Evolutionary conservation across 139 green algal species (phyloP), one percentile per base, ranked within the genome.

Genomic region (Eudorina sp.): DNA sequence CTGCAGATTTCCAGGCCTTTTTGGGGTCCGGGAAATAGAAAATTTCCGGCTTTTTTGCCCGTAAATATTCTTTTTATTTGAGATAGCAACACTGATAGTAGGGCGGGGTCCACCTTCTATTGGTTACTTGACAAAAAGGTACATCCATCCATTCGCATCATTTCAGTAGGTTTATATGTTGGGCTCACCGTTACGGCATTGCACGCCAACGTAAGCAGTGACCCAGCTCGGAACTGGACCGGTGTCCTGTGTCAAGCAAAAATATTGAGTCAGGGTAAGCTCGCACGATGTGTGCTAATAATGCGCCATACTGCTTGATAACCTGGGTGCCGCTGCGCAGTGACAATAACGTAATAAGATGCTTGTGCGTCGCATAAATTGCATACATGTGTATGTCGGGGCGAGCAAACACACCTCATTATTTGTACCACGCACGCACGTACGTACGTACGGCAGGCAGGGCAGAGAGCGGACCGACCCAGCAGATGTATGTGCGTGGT

Each of bases 111-210:
- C n/a, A n/a, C n/a, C n/a, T n/a, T n/a, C n/a, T n/a, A 66, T 66
- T 11, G 55, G 55, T 66, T 66, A 34, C 7, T 3, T 66, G 29
- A 66, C 4, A 5, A 66, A 66, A 25, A 34, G 8, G 7, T 11
- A 23, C 29, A 66, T 66, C 3, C 29, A 66, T 66, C 29, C n/a
- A 73, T 6, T 73, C 5, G n/a, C n/a, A 3, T 23, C 34, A 73
- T 36, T 11, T 23, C 64, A 36, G 34, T 73, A 41, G 4, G 18
- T 27, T 73, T 23, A 23, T 41, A 73, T 73, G 1, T 19, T 23
- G 21, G 8, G 3, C 34, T 77, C 40, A 77, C 68, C 68, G 34
- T 77, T 77, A 21, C 36, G 34, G 68, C 68, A 77, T 77, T 77
- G 36, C 36, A 77, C 68, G 18, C 68, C 68, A 27, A 31, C 40